These are phyloP conservation scores for Trichoderma asperellum DNA, from an alignment of 2,329 filamentous ascomycete genomes.

Conservation along the genomic window DNA sequence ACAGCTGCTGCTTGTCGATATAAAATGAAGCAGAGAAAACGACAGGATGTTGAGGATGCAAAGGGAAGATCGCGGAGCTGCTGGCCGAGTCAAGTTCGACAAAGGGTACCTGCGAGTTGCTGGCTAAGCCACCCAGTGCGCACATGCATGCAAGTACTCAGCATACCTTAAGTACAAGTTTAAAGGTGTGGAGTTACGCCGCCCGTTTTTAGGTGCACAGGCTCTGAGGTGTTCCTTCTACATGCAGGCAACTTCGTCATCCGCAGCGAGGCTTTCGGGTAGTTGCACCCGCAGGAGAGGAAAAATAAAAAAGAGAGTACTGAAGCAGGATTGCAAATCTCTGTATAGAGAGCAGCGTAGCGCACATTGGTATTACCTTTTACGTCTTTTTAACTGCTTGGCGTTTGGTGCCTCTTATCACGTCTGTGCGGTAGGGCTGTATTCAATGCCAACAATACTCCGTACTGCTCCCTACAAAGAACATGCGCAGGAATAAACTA, in stretches of 20 bases:
- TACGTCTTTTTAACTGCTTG: not conserved
- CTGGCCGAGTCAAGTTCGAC: not conserved
- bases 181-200: slow-evolving; percentile 2
- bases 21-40: not conserved
- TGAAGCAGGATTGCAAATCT: not conserved
- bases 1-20: not conserved
- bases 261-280: slow-evolving; percentile 1
- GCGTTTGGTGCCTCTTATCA: not conserved
- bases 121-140: slow-evolving; percentile 9
- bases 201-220: not conserved
- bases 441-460: too few species aligned
- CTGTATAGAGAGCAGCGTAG: too few species aligned
- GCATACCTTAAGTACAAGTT: not conserved
- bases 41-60: not conserved
- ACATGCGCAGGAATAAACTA: not conserved
- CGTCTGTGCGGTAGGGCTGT: not conserved
- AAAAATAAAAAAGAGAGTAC: not conserved
- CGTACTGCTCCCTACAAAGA: not conserved
- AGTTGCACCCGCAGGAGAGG: not conserved
- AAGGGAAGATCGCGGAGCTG: slow-evolving; percentile 6
- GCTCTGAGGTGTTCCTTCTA: not conserved
- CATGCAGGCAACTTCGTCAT: slow-evolving; percentile 2
- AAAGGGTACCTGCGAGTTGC: not conserved
- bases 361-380: not conserved
- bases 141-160: slow-evolving; percentile 5